A percentile compares a stretch with the other conserved stretches of the same genome.
Conservation (phyloP, 2,329 filamentous ascomycete genomes). For the Talaromyces sp. region DNA sequence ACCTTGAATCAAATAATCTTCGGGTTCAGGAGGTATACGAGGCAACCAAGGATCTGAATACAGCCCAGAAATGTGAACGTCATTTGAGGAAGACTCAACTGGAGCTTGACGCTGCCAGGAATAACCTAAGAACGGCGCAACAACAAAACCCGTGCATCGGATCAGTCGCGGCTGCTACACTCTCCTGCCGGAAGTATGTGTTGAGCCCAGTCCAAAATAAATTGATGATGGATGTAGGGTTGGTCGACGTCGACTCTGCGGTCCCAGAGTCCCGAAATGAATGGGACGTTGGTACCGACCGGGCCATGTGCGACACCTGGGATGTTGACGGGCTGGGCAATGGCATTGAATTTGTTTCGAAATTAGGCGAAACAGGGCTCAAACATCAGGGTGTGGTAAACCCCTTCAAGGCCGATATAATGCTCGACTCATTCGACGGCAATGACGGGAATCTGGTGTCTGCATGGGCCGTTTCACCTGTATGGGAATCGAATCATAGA, state of each 20-base stretch:
- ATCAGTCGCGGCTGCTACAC: neutral
- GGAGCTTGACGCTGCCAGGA: neutral
- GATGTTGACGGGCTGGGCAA: neutral
- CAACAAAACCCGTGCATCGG: neutral
- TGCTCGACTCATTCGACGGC: no score
- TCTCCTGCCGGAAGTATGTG: neutral
- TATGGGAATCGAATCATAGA: no score
- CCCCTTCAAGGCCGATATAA: neutral
- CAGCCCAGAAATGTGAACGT: neutral
- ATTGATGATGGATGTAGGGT: conserved; percentile 4
- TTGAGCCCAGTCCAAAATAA: neutral
- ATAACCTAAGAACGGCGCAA: no score
- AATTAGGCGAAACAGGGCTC: neutral
- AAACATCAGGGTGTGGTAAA: neutral
- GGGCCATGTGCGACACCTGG: conserved; percentile 1
- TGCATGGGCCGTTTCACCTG: neutral
- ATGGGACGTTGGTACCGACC: neutral
- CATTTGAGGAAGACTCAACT: neutral
- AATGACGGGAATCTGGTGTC: neutral
- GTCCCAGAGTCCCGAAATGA: neutral
- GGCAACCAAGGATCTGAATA: neutral
- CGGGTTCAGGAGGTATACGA: neutral
- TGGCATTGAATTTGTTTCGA: neutral
- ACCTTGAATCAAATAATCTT: neutral
- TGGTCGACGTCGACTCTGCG: conserved; percentile 1